Base-by-base conservation (phyloP, 2,329 filamentous ascomycete genomes). In the Pyrenochaeta sp. region DNA sequence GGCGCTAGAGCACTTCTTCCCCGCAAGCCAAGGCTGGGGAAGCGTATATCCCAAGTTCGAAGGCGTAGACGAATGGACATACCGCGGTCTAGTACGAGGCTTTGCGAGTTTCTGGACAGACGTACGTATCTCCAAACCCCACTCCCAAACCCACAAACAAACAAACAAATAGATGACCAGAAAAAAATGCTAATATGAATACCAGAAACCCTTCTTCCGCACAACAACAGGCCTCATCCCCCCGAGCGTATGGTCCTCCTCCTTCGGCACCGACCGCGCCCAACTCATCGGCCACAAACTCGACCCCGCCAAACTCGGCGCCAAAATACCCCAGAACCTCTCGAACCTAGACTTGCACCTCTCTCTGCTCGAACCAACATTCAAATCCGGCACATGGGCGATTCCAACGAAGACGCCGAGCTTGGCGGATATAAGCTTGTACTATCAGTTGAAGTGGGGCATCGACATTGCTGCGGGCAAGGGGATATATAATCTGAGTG, bases 81-180 rank as follows among this genome's bases (percentile, higher is more conserved):
- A 80, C 52, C 50, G 72, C 6, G 67, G 69, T 0, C 54, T 80
- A 2, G 77, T 74, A 4, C 63, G 78, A n/a, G 77, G 77, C 0
- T 78, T 80, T 36, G 74, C 78, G 2, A 72, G 66, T n/a, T 79
- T 79, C 59, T 80, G 78, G 78, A 75, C 72, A 2, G 78, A 81
- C 56, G 66, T 71, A 52, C 49, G 65, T 45, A 19, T 19, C 19
- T 19, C 19, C 19, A 19, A 19, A 19, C 19, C 1, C 19, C 19
- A 19, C 19, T 19, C 19, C 19, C 19, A 19, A 19, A 19, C 19
- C 19, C 19, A 19, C 19, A 19, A 19, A 19, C 19, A 19, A 19
- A 19, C 19, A 19, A 19, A 19, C 19, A 19, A 19, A 19, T 19
- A 19, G 19, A n/a, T n/a, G 3, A 9, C 3, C 46, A 71, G 7